phyloP scores from a whole-genome alignment of 2,329 filamentous ascomycete species.

The Fusarium xylarioides region DNA sequence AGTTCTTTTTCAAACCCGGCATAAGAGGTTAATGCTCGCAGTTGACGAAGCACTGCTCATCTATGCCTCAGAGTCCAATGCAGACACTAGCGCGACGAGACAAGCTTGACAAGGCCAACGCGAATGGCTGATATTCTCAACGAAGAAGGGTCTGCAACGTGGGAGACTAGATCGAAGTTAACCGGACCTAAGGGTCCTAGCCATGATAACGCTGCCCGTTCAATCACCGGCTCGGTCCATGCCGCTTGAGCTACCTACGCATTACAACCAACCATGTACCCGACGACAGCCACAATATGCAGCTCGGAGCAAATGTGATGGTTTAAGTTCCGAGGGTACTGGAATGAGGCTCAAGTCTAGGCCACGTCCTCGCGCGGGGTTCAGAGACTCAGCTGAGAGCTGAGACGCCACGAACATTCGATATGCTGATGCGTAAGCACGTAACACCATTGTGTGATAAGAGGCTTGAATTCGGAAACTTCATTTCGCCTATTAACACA shows the following conservation, averaged over 20 bases:
- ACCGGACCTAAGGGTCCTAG: background rate
- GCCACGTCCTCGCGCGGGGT: background rate
- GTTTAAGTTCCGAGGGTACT: background rate
- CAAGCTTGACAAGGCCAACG: background rate
- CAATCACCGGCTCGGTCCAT: background rate
- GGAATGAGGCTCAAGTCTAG: background rate
- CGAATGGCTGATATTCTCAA: background rate
- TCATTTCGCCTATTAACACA: background rate
- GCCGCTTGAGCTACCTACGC: background rate
- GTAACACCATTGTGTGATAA: background rate
- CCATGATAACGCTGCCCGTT: background rate
- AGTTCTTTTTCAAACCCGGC: too few species aligned
- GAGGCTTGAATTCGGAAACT: background rate
- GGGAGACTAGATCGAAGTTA: background rate
- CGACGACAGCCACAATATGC: background rate
- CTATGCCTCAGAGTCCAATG: too few species aligned
- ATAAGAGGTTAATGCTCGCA: background rate
- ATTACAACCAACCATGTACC: background rate
- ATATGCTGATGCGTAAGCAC: background rate
- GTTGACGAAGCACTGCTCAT: background rate
- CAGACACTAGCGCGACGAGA: too few species aligned
- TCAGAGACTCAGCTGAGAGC: background rate
- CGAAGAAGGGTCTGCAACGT: too few species aligned
- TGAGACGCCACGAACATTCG: background rate
- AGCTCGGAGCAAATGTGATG: background rate